Base-by-base conservation (phyloP, 139 green algal genomes). In the Eudorina sp. region DNA sequence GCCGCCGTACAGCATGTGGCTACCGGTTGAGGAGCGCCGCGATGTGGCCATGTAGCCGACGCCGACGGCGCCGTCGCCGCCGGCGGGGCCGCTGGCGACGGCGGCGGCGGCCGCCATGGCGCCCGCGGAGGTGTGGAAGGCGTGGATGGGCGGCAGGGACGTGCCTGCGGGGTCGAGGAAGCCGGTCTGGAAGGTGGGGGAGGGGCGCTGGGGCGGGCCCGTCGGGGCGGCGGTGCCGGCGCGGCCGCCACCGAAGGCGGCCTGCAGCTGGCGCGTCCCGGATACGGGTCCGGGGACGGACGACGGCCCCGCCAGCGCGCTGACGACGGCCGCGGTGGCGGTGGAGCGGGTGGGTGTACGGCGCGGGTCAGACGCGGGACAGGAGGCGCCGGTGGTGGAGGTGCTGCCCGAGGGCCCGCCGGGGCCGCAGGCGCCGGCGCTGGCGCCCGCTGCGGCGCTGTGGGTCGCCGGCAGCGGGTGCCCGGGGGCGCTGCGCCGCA, bases 401-500 rank as follows among this genome's bases (percentile, higher is more conserved):
- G 69, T 77, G 38, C 36, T 77, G 69, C 9, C 34, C 34, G 69
- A 77, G 36, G 70, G 29, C 19, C 8, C 40, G 40, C 29, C 70
- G 4, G 11, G 3, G 38, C 36, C 69, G 72, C 14, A n/a, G 43
- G 45, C 43, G 43, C 27, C 73, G 25, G 27, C 73, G 45, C 45
- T 25, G 45, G 29, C 73, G 11, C 5, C 46, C 1, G 70, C 9
- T 16, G 3, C 70, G 19, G 34, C 25, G 38, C 31, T 48, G 45
- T 7, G 31, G 46, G 27, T 64, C 45, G 14, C 46, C n/a, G 46
- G 27, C 46, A 81, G 73, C 21, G 45, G 45, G 31, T 79, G 70
- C 9, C 70, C 70, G 16, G 70, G 70, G 41, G 70, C 70, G 38
- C 70, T 79, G 70, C 70, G 70, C 40, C 70, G 70, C 41, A 79